Base-by-base conservation (phyloP, 1,284 basidiomycete species). In the Boletellus deceptivus region DNA sequence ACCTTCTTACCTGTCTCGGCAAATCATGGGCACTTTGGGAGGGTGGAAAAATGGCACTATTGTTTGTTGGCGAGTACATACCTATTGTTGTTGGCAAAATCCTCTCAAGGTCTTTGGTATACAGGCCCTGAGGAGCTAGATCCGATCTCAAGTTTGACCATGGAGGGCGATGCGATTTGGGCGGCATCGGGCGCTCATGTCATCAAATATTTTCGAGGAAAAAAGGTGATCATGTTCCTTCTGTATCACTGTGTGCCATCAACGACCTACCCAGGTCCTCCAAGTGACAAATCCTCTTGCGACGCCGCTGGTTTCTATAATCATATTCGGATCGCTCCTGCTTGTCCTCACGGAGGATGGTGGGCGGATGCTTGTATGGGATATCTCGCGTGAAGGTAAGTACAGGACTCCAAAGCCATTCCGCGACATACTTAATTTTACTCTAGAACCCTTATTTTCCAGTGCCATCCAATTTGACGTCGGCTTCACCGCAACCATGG, bases 11-110 rank as follows among this genome's bases (percentile, higher is more conserved):
- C 13, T 95, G 91, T 61, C 70, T 98, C 6, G 96, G 96, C 14
- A 83, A 79, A 55, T 86, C 90, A 59, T 99, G 96, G 96, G 90
- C 93, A 18, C 78, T 98, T 70, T 99, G 96, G 96, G 93, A 98
- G 64, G 93, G 93, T 13, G 90, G 86, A 31, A 91, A 88, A 71
- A 94, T 99, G 90, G 82, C 80, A 16, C 73, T 99, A 43, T 76
- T 98, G 42, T 98, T 99, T 67, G 93, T 97, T 53, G 93, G 95
- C 89, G 68, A 73, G 91, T 48, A 50, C 40, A 27, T 36, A 46
- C 24, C 9, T 25, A 16, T 42, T 41, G 24, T 41, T 46, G 14
- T 22, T 4, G 17, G 29, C 46, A 31, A 24, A 25, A 33, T 33
- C 33, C 7, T 37, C 16, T 49, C 16, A 52, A 46, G 17, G 48